Percentiles rank a stretch among this genome's conserved stretches.
These are phyloP conservation scores for Claviceps digitariae DNA, from an alignment of 2,329 filamentous ascomycete genomes.

Conservation along the genomic window DNA sequence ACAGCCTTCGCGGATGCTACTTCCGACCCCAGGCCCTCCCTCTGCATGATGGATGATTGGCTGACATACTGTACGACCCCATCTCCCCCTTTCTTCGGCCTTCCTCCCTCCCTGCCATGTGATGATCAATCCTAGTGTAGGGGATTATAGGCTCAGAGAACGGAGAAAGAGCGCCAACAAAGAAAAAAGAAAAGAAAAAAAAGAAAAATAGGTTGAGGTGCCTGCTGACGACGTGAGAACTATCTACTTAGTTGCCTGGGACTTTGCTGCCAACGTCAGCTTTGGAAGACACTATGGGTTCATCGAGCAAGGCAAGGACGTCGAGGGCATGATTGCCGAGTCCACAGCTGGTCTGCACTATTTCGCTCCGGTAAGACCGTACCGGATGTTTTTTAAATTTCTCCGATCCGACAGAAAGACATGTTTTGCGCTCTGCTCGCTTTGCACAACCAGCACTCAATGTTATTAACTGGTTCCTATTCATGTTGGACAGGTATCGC, in stretches of 20 bases:
- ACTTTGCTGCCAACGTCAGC: slow-evolving; percentile 26
- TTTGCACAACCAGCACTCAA: neutral
- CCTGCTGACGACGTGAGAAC: neutral
- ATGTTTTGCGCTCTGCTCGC: neutral
- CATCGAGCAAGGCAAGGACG: slow-evolving; percentile 23
- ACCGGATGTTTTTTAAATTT: neutral
- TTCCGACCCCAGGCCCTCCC: neutral
- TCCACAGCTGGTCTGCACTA: slow-evolving; percentile 17
- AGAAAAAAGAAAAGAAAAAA: neutral
- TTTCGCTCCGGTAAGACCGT: slow-evolving; percentile 12
- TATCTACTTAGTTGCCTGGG: slow-evolving; percentile 18
- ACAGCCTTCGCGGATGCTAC: slow-evolving; percentile 6
- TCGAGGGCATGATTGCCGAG: slow-evolving; percentile 21
- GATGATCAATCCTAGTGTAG: too few species aligned
- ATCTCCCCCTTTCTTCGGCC: too few species aligned
- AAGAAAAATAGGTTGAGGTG: neutral
- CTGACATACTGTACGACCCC: slow-evolving; percentile 8
- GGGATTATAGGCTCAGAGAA: too few species aligned
- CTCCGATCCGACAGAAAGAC: too few species aligned
- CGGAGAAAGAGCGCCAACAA: too few species aligned
- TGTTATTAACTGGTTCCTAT: neutral
- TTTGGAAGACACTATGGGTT: slow-evolving; percentile 29
- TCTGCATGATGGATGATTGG: slow-evolving; percentile 10
- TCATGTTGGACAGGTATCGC: slow-evolving; percentile 9
- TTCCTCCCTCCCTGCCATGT: neutral